Conservation (phyloP, 345 rosid genomes). For the Sonneratia alba region DNA sequence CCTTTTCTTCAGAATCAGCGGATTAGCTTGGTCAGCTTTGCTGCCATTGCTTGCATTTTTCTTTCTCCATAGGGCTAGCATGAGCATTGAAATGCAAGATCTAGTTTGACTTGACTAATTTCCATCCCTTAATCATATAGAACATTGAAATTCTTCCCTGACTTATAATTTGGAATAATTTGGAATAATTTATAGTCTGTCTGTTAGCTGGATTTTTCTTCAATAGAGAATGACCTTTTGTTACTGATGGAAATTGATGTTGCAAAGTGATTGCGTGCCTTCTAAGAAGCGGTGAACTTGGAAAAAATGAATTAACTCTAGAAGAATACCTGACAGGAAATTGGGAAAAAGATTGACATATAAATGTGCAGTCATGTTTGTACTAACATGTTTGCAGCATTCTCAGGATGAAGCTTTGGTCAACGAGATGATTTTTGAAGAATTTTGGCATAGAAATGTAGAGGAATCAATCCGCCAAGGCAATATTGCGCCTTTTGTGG, state of each 20-base stretch:
- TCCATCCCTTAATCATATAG: too few relatives aligned
- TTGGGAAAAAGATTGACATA: neutral
- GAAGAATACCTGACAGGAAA: neutral
- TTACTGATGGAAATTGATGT: neutral
- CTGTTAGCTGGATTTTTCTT: neutral
- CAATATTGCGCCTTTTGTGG: conserved; percentile 52
- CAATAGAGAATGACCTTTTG: neutral
- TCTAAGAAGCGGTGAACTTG: neutral
- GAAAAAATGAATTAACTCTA: neutral
- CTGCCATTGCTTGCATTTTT: neutral
- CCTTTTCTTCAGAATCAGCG: neutral
- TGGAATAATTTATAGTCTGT: neutral
- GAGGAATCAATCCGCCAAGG: conserved; percentile 93
- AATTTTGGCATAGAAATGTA: conserved; percentile 74
- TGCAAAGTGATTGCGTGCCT: neutral
- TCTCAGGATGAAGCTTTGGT: conserved; percentile 60
- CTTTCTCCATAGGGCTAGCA: neutral
- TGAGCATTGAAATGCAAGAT: neutral
- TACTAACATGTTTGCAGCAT: conserved; percentile 1
- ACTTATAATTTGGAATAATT: neutral
- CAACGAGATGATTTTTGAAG: conserved; percentile 50
- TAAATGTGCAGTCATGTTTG: neutral
- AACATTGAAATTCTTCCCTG: neutral
- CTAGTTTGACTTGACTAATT: neutral
- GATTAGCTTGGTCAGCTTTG: neutral